These are phyloP conservation scores for Tricholoma terreum DNA, from an alignment of 768 basidiomycete species.

Conservation along the genomic window DNA sequence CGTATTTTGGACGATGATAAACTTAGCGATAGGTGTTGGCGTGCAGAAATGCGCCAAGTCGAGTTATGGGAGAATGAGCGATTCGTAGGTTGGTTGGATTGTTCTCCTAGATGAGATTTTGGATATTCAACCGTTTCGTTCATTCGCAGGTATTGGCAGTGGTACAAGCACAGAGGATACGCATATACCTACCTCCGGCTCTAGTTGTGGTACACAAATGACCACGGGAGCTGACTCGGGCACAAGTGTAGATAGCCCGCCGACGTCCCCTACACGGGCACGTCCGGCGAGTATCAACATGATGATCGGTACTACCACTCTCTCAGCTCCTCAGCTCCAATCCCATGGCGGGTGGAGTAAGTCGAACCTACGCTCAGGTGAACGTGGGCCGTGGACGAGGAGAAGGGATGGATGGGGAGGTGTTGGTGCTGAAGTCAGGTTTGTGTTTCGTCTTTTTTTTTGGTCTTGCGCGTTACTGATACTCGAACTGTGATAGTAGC, in stretches of 20 bases:
- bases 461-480: constrained; percentile 6
- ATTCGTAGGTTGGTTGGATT: constrained; percentile 18
- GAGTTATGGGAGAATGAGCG: constrained; percentile 84
- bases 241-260: neutral
- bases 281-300: neutral
- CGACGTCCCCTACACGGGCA: neutral
- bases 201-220: neutral
- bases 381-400: constrained; percentile 67
- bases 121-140: neutral
- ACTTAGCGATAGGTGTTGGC: constrained; percentile 64
- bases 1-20: constrained; percentile 61
- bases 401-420: constrained; percentile 71
- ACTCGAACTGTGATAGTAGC: constrained; percentile 46
- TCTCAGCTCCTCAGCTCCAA: neutral
- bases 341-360: constrained; percentile 41
- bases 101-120: neutral
- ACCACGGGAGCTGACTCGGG: neutral
- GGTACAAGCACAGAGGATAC: neutral
- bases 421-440: constrained; percentile 64
- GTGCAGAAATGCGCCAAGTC: constrained; percentile 59
- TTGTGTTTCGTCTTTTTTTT: constrained; percentile 21
- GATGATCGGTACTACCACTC: neutral
- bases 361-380: constrained; percentile 37
- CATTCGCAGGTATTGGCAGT: neutral
- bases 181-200: neutral